Conservation (phyloP, 345 rosid species). For the Barbarea vulgaris region DNA sequence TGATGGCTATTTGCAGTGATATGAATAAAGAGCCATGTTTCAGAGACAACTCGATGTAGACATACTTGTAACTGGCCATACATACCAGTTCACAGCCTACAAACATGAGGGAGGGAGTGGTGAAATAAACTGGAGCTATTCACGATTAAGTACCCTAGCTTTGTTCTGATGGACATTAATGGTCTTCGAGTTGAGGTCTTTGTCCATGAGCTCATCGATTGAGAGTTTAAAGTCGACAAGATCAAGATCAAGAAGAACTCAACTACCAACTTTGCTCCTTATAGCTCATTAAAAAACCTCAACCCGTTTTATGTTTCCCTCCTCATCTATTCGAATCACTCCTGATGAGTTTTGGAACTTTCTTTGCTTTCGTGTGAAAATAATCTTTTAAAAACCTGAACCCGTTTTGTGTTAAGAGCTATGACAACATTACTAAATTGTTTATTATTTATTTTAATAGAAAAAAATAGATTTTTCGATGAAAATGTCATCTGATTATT, state of each 20-base stretch:
- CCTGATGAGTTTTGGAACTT: too few species aligned
- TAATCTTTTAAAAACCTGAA: too few species aligned
- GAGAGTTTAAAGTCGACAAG: constrained; percentile 12
- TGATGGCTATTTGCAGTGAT: neutral
- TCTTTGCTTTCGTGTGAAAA: neutral
- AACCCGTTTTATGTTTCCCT: too few species aligned
- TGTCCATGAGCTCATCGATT: constrained; percentile 84
- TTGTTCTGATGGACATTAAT: constrained; percentile 91
- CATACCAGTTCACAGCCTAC: constrained; percentile 96
- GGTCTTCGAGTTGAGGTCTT: constrained; percentile 91
- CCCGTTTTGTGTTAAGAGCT: too few species aligned
- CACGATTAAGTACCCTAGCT: constrained; percentile 88
- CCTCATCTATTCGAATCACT: too few species aligned
- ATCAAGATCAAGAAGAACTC: too few species aligned
- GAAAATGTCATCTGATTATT: too few species aligned
- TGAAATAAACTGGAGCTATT: constrained; percentile 81
- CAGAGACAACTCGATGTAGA: constrained; percentile 92
- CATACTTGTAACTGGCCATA: constrained; percentile 88
- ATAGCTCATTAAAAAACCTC: too few species aligned
- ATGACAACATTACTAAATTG: too few species aligned
- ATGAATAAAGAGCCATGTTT: constrained; percentile 48
- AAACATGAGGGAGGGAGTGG: constrained; percentile 92
- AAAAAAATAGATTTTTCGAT: too few species aligned
- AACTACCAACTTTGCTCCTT: too few species aligned
- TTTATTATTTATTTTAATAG: too few species aligned